Base-by-base conservation (phyloP, 2,329 filamentous ascomycete species). In the Aspergillus ochraceoroseus region DNA sequence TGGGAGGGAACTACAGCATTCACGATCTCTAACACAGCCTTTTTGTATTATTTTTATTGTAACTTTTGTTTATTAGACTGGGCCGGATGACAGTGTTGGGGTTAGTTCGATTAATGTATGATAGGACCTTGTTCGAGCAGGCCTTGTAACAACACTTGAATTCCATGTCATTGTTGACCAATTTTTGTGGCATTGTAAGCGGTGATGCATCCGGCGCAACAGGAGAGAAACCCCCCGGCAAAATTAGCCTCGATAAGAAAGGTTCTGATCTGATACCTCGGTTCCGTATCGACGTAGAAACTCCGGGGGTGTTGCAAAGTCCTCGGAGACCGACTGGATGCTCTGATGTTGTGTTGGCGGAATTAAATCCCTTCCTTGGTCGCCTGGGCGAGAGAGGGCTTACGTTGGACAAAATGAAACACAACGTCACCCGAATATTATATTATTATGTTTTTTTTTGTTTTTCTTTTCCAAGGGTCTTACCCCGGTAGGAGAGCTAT, bases 61-160 rank as follows among this genome's bases (percentile, higher is more conserved):
- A 30, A 36, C 37, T 15, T 43, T 26, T n/a, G n/a, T 35, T 41
- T 22, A 35, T 39, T 52, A 50, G 51, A 52, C 42, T 47, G 45
- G 47, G 51, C 51, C 31, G 23, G 44, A 49, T 54, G 54, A 61
- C n/a, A 59, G 52, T 62, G 56, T 63, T 62, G 51, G 44, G 43
- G 42, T 40, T 57, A 49, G 52, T 58, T 58, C 50, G 56, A 52
- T 53, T 62, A 55, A 55, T 58, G 58, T 63, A 63, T 63, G 59
- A 65, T 64, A 63, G 57, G 57, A 62, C 55, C 57, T 60, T 55
- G 55, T 60, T 62, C 60, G 54, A 61, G 59, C 57, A 55, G 58
- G 54, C 60, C 58, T 62, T 60, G 58, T 61, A 61, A 61, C 58
- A 61, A 55, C 57, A 56, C 52, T 57, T 58, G 46, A 50, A 47